A percentile compares a stretch with the other conserved stretches of the same genome.
Conservation (phyloP, 371 early-diverging fungal species). For the Rhizopus sp. region DNA sequence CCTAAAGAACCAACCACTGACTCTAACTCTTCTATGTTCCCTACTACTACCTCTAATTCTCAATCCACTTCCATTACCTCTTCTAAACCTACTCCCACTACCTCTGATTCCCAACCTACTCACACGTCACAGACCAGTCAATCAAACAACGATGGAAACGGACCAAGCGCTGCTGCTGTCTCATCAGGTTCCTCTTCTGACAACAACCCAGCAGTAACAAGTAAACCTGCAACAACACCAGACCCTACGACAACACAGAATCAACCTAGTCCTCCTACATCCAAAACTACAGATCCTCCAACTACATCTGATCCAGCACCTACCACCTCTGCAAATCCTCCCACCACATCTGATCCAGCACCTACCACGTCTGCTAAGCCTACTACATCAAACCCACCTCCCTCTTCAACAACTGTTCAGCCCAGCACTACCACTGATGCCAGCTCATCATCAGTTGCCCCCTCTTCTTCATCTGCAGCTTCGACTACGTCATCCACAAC, state of each 20-base stretch:
- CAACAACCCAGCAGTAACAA: neutral
- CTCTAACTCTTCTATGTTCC: neutral
- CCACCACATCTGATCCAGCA: constrained; percentile 8
- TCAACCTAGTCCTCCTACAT: neutral
- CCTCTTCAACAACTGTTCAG: neutral
- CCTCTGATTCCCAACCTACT: neutral
- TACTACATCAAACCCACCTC: neutral
- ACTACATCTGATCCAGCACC: constrained; percentile 3
- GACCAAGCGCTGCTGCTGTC: neutral
- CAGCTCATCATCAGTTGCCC: neutral
- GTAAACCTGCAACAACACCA: neutral
- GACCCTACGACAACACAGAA: neutral
- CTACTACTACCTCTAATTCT: neutral
- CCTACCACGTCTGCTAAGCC: constrained; percentile 2
- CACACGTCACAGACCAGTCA: neutral
- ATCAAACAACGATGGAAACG: neutral
- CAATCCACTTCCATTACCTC: neutral
- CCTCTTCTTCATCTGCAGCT: neutral
- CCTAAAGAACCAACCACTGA: neutral
- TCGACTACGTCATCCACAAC: neutral
- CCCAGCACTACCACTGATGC: neutral
- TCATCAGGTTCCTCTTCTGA: neutral
- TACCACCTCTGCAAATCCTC: neutral
- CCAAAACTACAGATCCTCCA: constrained; percentile 3
- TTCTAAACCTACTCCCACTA: constrained; percentile 1